A percentile compares a stretch with the other conserved stretches of the same genome.
phyloP scores from a whole-genome alignment of 768 basidiomycete species.

The Gyrodon lividus region DNA sequence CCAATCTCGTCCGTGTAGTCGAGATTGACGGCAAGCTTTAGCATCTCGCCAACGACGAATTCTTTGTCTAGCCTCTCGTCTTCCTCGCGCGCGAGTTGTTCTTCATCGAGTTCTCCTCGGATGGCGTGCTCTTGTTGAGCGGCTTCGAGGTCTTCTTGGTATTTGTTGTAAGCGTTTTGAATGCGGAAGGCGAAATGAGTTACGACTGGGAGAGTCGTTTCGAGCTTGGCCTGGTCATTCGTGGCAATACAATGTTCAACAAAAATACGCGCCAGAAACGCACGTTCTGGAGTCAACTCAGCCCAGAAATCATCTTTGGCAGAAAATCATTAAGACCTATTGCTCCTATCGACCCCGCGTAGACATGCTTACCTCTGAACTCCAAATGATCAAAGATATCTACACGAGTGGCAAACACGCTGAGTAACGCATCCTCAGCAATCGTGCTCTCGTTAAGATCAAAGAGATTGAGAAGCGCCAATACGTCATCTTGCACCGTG shows the following conservation, averaged over 20 bases:
- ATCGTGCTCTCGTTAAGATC: conserved; percentile 57
- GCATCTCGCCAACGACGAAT: conserved; percentile 77
- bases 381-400: conserved; percentile 68
- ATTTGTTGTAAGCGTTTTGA: conserved; percentile 66
- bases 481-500: conserved; percentile 36
- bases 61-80: conserved; percentile 52
- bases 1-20: conserved; percentile 95
- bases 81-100: conserved; percentile 39
- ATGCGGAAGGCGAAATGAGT: conserved; percentile 77
- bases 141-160: conserved; percentile 44
- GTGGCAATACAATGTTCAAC: conserved; percentile 70
- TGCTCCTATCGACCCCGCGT: background rate
- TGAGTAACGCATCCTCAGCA: conserved; percentile 72
- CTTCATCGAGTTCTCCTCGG: conserved; percentile 33
- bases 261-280: conserved; percentile 81
- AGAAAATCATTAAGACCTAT: background rate
- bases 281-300: conserved; percentile 66
- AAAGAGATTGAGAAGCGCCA: conserved; percentile 55
- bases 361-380: conserved; percentile 59
- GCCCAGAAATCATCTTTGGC: conserved; percentile 69
- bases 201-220: conserved; percentile 77
- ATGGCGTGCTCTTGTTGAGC: conserved; percentile 38
- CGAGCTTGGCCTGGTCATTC: conserved; percentile 61
- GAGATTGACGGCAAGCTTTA: conserved; percentile 72
- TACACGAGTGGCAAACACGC: conserved; percentile 62